Conservation (phyloP, 108 stramenopile species). For the Nannochloropsis gaditana region DNA sequence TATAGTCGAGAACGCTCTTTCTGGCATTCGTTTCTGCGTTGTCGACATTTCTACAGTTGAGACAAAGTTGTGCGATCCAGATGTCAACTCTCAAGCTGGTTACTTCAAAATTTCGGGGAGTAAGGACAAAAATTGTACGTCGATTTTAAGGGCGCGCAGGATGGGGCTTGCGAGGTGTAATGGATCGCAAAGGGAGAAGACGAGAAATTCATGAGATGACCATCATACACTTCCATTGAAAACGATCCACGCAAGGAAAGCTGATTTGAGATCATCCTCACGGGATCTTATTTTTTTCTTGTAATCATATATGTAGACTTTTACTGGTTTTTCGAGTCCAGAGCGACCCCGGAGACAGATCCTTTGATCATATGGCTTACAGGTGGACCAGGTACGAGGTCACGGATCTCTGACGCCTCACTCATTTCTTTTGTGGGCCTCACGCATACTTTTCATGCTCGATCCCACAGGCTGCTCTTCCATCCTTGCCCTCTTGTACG, state of each 20-base stretch:
- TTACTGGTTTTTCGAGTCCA: constrained; percentile 84
- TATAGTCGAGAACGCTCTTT: background rate
- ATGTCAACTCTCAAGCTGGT: constrained; percentile 37
- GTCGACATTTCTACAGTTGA: background rate
- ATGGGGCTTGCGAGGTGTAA: too few species aligned
- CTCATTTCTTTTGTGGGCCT: background rate
- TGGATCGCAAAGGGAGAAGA: too few species aligned
- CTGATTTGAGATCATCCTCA: background rate
- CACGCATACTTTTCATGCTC: background rate
- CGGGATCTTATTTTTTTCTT: constrained; percentile 9
- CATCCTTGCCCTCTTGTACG: constrained; percentile 75
- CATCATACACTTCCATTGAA: too few species aligned
- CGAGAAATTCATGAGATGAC: too few species aligned
- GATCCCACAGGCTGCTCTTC: constrained; percentile 59
- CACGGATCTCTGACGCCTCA: background rate
- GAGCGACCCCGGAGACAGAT: constrained; percentile 48
- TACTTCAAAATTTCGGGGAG: constrained; percentile 38
- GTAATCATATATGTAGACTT: constrained; percentile 75
- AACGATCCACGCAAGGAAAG: background rate
- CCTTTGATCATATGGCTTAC: constrained; percentile 90
- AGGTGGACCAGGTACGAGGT: constrained; percentile 63
- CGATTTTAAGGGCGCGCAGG: too few species aligned
- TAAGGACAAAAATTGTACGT: constrained; percentile 20
- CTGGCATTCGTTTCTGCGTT: background rate
- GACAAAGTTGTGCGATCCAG: constrained; percentile 21